Conservation (phyloP, 345 rosid genomes). For the Chamaenerion angustifolium region DNA sequence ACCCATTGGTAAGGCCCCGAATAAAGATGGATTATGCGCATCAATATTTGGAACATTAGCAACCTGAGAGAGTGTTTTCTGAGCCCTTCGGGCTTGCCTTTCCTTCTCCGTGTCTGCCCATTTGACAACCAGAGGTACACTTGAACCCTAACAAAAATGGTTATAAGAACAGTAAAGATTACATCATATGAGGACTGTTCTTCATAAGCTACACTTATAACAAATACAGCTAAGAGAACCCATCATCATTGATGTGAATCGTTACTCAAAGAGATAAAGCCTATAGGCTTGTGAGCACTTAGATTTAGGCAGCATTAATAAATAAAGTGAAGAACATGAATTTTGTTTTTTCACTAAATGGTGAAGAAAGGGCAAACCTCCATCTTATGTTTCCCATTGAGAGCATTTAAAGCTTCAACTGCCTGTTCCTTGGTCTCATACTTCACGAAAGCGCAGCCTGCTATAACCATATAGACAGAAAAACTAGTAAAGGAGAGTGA, state of each 20-base stretch:
- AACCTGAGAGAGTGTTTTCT: constrained; percentile 62
- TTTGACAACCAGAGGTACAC: constrained; percentile 92
- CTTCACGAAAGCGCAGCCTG: constrained; percentile 94
- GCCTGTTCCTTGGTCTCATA: constrained; percentile 94
- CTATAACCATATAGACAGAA: constrained; percentile 3
- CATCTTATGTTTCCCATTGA: constrained; percentile 88
- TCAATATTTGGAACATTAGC: constrained; percentile 39
- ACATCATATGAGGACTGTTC: background rate
- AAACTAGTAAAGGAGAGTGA: background rate
- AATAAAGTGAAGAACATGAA: too few relatives aligned
- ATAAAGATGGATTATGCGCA: constrained; percentile 65
- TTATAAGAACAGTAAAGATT: background rate
- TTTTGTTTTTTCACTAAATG: too few relatives aligned
- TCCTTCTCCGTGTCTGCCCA: constrained; percentile 99
- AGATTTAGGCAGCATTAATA: too few relatives aligned
- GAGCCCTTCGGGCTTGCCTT: constrained; percentile 85
- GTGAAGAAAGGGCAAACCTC: constrained; percentile 42
- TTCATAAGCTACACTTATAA: too few relatives aligned
- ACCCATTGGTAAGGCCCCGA: constrained; percentile 86
- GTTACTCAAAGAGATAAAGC: too few relatives aligned
- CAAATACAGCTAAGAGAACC: too few relatives aligned
- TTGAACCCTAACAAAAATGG: constrained; percentile 54
- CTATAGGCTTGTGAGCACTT: too few relatives aligned
- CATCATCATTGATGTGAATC: too few relatives aligned
- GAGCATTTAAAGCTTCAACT: constrained; percentile 62